phyloP scores from a whole-genome alignment of 2,329 filamentous ascomycete genomes.

The Paecilomyces sp. region DNA sequence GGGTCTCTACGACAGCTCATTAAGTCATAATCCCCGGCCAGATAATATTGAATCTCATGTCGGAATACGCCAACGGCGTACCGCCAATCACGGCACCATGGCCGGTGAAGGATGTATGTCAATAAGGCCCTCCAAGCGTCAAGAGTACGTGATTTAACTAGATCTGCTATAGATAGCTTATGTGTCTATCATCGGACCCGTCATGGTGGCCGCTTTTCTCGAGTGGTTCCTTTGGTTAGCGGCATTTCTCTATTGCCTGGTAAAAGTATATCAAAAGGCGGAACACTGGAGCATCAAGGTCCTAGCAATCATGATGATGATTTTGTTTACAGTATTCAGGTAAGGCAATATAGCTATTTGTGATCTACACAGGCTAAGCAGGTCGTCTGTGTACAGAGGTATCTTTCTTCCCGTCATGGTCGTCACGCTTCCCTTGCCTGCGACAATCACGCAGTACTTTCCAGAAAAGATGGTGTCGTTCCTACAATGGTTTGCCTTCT shows the following conservation, averaged over 20 bases:
- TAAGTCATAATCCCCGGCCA: neutral
- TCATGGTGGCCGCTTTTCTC: conserved; percentile 77
- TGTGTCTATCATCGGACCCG: conserved; percentile 67
- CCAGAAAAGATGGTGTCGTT: conserved; percentile 60
- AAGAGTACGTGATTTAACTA: conserved; percentile 11
- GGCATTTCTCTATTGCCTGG: conserved; percentile 86
- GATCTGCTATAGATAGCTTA: conserved; percentile 64
- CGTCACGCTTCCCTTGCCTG: conserved; percentile 78
- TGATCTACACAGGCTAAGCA: conserved; percentile 5
- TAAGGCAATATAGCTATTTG: conserved; percentile 32
- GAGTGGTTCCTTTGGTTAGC: conserved; percentile 94
- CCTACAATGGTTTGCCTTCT: conserved; percentile 94
- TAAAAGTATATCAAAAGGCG: conserved; percentile 83
- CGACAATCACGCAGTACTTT: conserved; percentile 64
- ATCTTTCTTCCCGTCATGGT: conserved; percentile 93
- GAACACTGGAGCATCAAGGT: conserved; percentile 78
- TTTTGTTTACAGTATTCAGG: conserved; percentile 69
- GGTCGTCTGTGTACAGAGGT: conserved; percentile 41
- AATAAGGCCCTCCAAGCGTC: neutral
- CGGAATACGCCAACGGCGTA: conserved; percentile 6
- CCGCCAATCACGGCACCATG: conserved; percentile 20
- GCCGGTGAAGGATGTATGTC: conserved; percentile 31
- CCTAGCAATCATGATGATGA: conserved; percentile 67
- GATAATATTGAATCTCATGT: conserved; percentile 1
- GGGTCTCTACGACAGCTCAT: neutral